Conservation (phyloP, 2,329 filamentous ascomycete genomes). For the Neonectria coccinea region DNA sequence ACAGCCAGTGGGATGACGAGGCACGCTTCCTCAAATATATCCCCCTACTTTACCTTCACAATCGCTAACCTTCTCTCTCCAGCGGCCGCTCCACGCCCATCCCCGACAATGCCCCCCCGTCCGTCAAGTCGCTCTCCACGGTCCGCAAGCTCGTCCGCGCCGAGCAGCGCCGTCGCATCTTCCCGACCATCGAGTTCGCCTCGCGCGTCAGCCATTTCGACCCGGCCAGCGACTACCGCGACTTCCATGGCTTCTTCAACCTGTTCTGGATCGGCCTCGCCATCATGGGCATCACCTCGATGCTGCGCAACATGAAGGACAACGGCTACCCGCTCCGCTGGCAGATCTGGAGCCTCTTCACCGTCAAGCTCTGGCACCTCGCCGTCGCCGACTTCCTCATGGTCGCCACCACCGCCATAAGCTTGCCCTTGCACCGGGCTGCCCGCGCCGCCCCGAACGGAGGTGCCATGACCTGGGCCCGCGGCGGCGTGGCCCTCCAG, state of each 20-base stretch:
- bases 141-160: conserved; percentile 86
- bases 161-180: conserved; percentile 84
- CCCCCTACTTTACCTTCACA: not conserved
- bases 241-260: conserved; percentile 98
- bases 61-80: not conserved
- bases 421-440: conserved; percentile 78
- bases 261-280: conserved; percentile 97
- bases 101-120: conserved; percentile 91
- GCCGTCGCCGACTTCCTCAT: conserved; percentile 86
- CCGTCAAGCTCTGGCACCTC: conserved; percentile 88
- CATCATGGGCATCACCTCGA: conserved; percentile 97
- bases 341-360: conserved; percentile 89
- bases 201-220: conserved; percentile 96
- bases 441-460: conserved; percentile 66
- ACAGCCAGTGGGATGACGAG: conserved; percentile 60
- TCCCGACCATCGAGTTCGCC: conserved; percentile 92
- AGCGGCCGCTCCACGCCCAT: conserved; percentile 88
- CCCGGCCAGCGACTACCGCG: conserved; percentile 87
- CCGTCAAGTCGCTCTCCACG: conserved; percentile 84
- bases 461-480: conserved; percentile 75
- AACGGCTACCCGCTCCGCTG: conserved; percentile 88
- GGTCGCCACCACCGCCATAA: conserved; percentile 79
- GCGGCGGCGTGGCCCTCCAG: conserved; percentile 83
- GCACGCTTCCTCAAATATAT: conserved; percentile 42
- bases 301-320: conserved; percentile 92